A percentile compares a stretch with the other conserved stretches of the same genome.
Conservation (phyloP, 345 rosid species). For the Arabis alpina region DNA sequence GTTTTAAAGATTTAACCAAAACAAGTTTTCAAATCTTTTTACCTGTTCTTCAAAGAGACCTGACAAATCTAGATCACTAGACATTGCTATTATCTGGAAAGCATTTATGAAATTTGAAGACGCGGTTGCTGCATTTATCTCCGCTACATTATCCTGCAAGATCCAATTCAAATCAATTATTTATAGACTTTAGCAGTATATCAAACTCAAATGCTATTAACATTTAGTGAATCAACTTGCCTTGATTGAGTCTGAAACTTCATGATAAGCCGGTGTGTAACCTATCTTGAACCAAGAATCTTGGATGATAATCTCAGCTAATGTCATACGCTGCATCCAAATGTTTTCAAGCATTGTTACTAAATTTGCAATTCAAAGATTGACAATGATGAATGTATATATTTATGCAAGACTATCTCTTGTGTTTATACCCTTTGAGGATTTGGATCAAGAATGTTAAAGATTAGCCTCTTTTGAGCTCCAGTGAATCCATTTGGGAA, state of each 20-base stretch:
- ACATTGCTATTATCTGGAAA: conserved; percentile 92
- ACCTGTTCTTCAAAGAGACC: conserved; percentile 89
- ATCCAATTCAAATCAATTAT: conserved; percentile 23
- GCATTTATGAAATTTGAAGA: conserved; percentile 87
- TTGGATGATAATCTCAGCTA: conserved; percentile 65
- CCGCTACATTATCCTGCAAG: conserved; percentile 58
- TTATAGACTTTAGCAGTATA: neutral
- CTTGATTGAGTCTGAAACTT: conserved; percentile 65
- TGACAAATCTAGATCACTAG: conserved; percentile 86
- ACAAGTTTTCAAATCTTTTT: neutral
- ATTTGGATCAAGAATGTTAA: conserved; percentile 72
- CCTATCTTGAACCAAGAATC: conserved; percentile 79
- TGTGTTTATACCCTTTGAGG: conserved; percentile 55
- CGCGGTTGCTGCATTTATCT: conserved; percentile 45
- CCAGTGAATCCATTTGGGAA: conserved; percentile 67
- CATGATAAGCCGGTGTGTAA: conserved; percentile 61
- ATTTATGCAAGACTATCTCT: neutral
- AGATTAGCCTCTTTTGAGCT: conserved; percentile 64
- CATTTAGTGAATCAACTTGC: conserved; percentile 40
- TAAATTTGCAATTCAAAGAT: neutral
- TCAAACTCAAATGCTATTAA: neutral
- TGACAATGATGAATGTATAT: neutral
- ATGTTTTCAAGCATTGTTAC: neutral
- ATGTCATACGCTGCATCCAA: conserved; percentile 62
- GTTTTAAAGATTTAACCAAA: conserved; percentile 6